Evolutionary conservation across 2,329 filamentous ascomycete species (phyloP).

Genomic region (Fusarium palustre): DNA sequence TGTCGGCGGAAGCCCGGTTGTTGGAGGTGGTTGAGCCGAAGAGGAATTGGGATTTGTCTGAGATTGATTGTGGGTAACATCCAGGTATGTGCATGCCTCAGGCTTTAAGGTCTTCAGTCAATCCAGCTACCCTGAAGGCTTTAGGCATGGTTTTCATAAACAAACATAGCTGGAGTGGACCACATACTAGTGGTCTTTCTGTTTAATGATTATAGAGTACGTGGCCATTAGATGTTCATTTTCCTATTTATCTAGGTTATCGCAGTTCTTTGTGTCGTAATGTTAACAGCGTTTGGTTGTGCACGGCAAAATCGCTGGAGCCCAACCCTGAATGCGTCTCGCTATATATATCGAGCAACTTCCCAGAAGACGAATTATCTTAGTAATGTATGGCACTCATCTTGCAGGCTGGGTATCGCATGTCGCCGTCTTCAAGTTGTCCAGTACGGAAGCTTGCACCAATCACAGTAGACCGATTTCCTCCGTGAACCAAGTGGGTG

Average conservation of each 20-base stretch:
- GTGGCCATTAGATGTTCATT: too few species aligned
- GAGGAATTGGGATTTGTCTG: slow-evolving; percentile 26
- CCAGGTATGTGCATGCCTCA: neutral
- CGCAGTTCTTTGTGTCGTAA: too few species aligned
- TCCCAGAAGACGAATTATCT: slow-evolving; percentile 18
- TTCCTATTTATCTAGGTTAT: too few species aligned
- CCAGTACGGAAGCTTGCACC: slow-evolving; percentile 5
- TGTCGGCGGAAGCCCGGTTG: slow-evolving; percentile 58
- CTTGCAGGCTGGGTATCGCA: slow-evolving; percentile 7
- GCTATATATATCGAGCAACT: slow-evolving; percentile 29
- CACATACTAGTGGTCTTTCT: too few species aligned
- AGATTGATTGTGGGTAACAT: neutral
- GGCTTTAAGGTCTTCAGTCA: neutral
- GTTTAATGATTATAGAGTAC: too few species aligned
- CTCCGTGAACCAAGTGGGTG: neutral
- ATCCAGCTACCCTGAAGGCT: neutral
- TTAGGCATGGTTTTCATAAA: neutral
- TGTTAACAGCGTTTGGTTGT: too few species aligned
- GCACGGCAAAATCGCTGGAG: too few species aligned
- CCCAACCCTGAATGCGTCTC: slow-evolving; percentile 5
- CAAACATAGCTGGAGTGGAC: neutral
- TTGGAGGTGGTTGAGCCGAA: slow-evolving; percentile 50
- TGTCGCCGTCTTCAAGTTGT: slow-evolving; percentile 10
- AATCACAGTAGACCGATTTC: slow-evolving; percentile 29
- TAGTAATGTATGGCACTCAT: neutral